Conservation (phyloP, 1,139 yeast species). For the Sugiyamaella castrensis region DNA sequence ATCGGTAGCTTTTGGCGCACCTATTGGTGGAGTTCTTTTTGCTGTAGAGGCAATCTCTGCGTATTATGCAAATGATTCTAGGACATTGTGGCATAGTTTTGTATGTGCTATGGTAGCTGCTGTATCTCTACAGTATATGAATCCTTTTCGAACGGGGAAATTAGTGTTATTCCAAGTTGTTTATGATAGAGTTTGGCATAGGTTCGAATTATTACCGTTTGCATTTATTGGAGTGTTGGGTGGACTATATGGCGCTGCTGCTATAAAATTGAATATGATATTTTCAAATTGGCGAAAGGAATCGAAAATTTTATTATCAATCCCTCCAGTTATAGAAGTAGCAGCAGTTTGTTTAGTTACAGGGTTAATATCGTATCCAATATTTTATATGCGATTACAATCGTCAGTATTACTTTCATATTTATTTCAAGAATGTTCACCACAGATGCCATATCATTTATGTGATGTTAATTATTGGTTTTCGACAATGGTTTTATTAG, state of each 20-base stretch:
- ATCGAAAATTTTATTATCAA: constrained; percentile 8
- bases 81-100: constrained; percentile 77
- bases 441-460: constrained; percentile 32
- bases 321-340: constrained; percentile 46
- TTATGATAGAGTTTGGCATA: constrained; percentile 71
- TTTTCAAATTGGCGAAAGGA: constrained; percentile 41
- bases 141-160: constrained; percentile 58
- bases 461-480: constrained; percentile 38
- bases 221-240: constrained; percentile 63
- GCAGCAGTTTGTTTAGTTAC: constrained; percentile 49
- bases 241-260: constrained; percentile 60
- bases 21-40: constrained; percentile 91
- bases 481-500: constrained; percentile 36
- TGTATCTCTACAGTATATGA: constrained; percentile 57
- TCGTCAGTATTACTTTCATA: constrained; percentile 53
- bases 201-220: constrained; percentile 67
- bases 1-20: constrained; percentile 90
- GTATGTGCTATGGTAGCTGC: constrained; percentile 73
- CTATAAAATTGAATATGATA: constrained; percentile 49
- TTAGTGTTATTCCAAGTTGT: constrained; percentile 61
- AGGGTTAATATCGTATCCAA: constrained; percentile 54
- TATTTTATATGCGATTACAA: constrained; percentile 54
- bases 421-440: constrained; percentile 61
- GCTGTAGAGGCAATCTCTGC: constrained; percentile 67
- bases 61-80: constrained; percentile 55